Evolutionary conservation across 2,329 filamentous ascomycete species (phyloP).

Genomic region (Cyclaneusma minus): DNA sequence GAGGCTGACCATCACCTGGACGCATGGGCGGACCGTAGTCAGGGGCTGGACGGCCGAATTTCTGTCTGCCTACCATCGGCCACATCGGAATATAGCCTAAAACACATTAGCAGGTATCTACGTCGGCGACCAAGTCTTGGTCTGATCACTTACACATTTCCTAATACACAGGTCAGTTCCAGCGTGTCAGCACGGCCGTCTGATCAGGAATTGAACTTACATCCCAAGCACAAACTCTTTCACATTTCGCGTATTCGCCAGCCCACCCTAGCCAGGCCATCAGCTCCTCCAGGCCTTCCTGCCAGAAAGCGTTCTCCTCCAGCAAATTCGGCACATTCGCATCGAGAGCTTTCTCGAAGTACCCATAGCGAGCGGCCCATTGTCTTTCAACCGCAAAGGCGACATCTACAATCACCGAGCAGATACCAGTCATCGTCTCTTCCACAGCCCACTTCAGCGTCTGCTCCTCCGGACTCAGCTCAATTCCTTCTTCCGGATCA

Average conservation of each 20-base stretch:
- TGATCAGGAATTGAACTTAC: conserved; percentile 8
- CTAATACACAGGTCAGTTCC: too few relatives aligned
- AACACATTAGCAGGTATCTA: neutral
- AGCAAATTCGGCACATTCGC: conserved; percentile 2
- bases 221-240: conserved; percentile 24
- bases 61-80: conserved; percentile 23
- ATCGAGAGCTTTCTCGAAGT: conserved; percentile 11
- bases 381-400: conserved; percentile 25
- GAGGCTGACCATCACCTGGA: conserved; percentile 2
- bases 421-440: conserved; percentile 24
- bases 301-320: conserved; percentile 7
- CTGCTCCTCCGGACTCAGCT: conserved; percentile 20
- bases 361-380: conserved; percentile 18
- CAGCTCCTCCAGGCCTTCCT: conserved; percentile 20
- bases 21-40: conserved; percentile 1
- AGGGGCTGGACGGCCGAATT: conserved; percentile 1
- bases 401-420: conserved; percentile 24
- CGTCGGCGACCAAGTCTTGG: too few relatives aligned
- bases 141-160: neutral
- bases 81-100: conserved; percentile 34
- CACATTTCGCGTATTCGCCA: conserved; percentile 26
- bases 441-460: conserved; percentile 24
- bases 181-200: neutral
- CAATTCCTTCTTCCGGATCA: conserved; percentile 12
- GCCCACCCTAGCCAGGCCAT: conserved; percentile 35